phyloP scores from a whole-genome alignment of 805 yeast genomes.

The Schwanniomyces pseudopolymorphus region DNA sequence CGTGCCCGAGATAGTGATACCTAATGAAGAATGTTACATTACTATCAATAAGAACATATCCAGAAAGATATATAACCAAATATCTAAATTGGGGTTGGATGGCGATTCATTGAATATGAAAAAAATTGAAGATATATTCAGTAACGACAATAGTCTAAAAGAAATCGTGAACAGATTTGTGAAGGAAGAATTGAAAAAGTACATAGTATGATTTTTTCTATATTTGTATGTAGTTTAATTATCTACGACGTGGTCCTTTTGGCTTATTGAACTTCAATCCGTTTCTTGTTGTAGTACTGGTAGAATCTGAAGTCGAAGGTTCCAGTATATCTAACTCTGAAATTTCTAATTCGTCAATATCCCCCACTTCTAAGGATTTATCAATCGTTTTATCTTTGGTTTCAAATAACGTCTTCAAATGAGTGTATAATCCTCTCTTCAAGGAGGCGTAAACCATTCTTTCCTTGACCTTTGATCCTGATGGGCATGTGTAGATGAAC shows the following conservation, averaged over 20 bases:
- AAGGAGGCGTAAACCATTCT: conserved; percentile 92
- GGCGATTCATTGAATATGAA: conserved; percentile 5
- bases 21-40: conserved; percentile 48
- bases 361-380: conserved; percentile 67
- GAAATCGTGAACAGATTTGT: conserved; percentile 23
- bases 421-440: conserved; percentile 57
- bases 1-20: conserved; percentile 19
- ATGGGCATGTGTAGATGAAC: conserved; percentile 86
- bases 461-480: conserved; percentile 84
- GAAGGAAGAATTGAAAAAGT: conserved; percentile 16
- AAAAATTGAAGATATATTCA: conserved; percentile 16
- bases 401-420: conserved; percentile 39
- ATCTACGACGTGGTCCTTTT: conserved; percentile 62
- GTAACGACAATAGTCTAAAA: conserved; percentile 14
- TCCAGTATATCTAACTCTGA: conserved; percentile 38
- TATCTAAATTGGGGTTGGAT: conserved; percentile 14
- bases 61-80: conserved; percentile 49
- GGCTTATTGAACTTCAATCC: conserved; percentile 54
- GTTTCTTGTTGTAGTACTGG: conserved; percentile 7
- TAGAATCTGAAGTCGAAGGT: conserved; percentile 7
- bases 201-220: not conserved
- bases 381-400: conserved; percentile 32
- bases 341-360: conserved; percentile 64
- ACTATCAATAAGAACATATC: conserved; percentile 62
- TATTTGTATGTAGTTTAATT: conserved; percentile 1